Evolutionary conservation across 1,139 yeast species (phyloP).

Genomic region (Blastobotrys apis): DNA sequence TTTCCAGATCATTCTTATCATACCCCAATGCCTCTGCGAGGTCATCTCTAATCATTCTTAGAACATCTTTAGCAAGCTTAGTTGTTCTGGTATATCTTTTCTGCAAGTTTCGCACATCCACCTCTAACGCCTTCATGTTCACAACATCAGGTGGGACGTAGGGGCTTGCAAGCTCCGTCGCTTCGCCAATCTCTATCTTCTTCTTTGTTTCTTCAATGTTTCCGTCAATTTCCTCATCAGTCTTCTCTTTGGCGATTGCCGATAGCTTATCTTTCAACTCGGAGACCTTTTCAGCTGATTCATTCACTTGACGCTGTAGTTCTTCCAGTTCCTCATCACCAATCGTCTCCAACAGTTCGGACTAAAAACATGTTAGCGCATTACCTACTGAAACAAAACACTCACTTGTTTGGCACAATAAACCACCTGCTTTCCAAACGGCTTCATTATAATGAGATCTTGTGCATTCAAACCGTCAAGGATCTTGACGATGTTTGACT

Average conservation of each 20-base stretch:
- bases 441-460: conserved; percentile 32
- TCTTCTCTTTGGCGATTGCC: too few species aligned
- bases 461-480: conserved; percentile 31
- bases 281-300: background rate
- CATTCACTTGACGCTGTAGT: conserved; percentile 12
- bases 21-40: conserved; percentile 4
- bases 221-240: too few species aligned
- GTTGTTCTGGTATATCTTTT: conserved; percentile 9
- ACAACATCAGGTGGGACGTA: too few species aligned
- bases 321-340: conserved; percentile 17
- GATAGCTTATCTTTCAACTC: background rate
- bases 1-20: conserved; percentile 11
- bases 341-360: conserved; percentile 1
- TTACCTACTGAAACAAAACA: background rate
- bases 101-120: conserved; percentile 8
- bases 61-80: conserved; percentile 17
- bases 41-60: conserved; percentile 14
- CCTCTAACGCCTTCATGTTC: background rate
- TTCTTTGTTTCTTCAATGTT: too few species aligned
- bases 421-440: conserved; percentile 36
- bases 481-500: conserved; percentile 31
- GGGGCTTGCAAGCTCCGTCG: too few species aligned
- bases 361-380: background rate
- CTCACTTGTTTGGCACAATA: conserved; percentile 33
- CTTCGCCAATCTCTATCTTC: too few species aligned